These are phyloP conservation scores for Didymella lethalis DNA, from an alignment of 2,329 filamentous ascomycete genomes.

Conservation along the genomic window DNA sequence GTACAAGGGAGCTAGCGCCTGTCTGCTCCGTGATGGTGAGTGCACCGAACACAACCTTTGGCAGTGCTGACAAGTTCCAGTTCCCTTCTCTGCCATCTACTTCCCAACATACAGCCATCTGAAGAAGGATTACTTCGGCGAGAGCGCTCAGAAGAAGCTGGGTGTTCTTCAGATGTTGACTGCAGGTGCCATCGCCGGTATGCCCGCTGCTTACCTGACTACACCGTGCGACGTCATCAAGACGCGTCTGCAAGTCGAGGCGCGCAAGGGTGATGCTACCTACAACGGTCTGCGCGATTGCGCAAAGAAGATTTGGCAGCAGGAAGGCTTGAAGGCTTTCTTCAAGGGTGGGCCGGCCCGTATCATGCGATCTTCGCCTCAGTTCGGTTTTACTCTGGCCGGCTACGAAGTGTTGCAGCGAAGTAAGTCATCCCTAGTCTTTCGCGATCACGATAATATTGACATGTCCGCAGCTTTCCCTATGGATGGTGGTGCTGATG, in stretches of 20 bases:
- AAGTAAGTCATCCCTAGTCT: background rate
- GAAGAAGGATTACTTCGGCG: slow-evolving; percentile 93
- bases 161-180: slow-evolving; percentile 90
- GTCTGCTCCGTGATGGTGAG: slow-evolving; percentile 79
- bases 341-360: slow-evolving; percentile 98
- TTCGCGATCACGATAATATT: background rate
- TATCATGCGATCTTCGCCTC: slow-evolving; percentile 92
- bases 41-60: slow-evolving; percentile 1
- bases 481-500: slow-evolving; percentile 68
- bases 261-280: slow-evolving; percentile 87
- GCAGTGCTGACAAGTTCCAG: slow-evolving; percentile 48
- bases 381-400: slow-evolving; percentile 97
- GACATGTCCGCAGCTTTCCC: slow-evolving; percentile 64
- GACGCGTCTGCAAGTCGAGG: slow-evolving; percentile 96
- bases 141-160: slow-evolving; percentile 84
- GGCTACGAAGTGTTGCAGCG: slow-evolving; percentile 92
- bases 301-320: slow-evolving; percentile 80
- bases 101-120: slow-evolving; percentile 96
- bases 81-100: slow-evolving; percentile 98
- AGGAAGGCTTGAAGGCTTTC: slow-evolving; percentile 95
- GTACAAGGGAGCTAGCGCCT: slow-evolving; percentile 96
- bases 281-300: slow-evolving; percentile 90
- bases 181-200: slow-evolving; percentile 81
- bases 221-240: slow-evolving; percentile 99
- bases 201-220: slow-evolving; percentile 77